Evolutionary conservation across 208 protist species (phyloP).

Genomic region (Leishmania aethiopica): DNA sequence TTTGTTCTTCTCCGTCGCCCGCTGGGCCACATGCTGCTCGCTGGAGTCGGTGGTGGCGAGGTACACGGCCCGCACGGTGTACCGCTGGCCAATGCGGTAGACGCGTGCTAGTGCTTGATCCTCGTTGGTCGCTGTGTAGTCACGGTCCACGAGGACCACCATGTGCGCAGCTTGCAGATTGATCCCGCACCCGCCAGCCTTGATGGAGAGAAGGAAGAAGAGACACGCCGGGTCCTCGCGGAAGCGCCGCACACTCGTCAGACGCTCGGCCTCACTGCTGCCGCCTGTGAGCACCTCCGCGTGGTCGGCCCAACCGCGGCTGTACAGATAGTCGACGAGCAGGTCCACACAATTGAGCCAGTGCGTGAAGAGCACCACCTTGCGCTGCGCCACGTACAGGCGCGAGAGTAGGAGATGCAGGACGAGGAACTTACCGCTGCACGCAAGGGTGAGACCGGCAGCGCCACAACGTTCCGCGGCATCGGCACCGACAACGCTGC

Average conservation of each 20-base stretch:
- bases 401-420: slow-evolving; percentile 79
- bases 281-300: slow-evolving; percentile 67
- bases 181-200: slow-evolving; percentile 97
- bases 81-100: slow-evolving; percentile 97
- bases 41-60: slow-evolving; percentile 87
- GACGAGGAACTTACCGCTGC: slow-evolving; percentile 94
- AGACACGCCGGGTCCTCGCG: slow-evolving; percentile 84
- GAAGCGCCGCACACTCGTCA: slow-evolving; percentile 88
- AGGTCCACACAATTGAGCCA: slow-evolving; percentile 96
- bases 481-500: not conserved
- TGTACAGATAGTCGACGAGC: slow-evolving; percentile 87
- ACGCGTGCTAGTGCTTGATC: slow-evolving; percentile 96
- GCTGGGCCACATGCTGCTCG: slow-evolving; percentile 45
- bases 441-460: slow-evolving; percentile 39
- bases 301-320: slow-evolving; percentile 43
- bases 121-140: slow-evolving; percentile 97
- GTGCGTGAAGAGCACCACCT: slow-evolving; percentile 98
- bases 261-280: slow-evolving; percentile 60
- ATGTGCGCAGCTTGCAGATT: slow-evolving; percentile 96
- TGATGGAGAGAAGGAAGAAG: slow-evolving; percentile 96
- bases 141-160: slow-evolving; percentile 97
- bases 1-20: slow-evolving; percentile 52
- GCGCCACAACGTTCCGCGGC: slow-evolving; percentile 14
- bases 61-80: slow-evolving; percentile 94
- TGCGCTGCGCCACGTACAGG: slow-evolving; percentile 49